These are phyloP conservation scores for Pulveroboletus sp. DNA, from an alignment of 768 basidiomycete species.

Conservation along the genomic window DNA sequence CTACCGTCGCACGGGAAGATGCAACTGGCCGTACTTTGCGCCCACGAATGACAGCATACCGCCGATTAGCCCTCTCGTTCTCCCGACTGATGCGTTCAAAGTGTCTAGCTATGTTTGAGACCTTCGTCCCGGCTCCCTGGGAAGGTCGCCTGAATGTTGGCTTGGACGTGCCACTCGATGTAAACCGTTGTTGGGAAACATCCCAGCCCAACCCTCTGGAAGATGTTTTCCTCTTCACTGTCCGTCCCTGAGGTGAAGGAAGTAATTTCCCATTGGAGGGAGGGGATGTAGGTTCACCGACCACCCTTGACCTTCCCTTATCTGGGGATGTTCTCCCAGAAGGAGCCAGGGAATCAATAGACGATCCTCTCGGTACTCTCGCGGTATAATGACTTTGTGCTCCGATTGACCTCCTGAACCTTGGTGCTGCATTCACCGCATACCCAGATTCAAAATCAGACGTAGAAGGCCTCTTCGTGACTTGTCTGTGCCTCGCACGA, in stretches of 20 bases:
- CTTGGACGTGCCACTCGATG: slow-evolving; percentile 36
- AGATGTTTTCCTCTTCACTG: slow-evolving; percentile 34
- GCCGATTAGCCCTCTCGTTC: slow-evolving; percentile 65
- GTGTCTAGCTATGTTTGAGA: slow-evolving; percentile 84
- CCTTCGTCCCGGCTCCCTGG: slow-evolving; percentile 55
- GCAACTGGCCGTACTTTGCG: slow-evolving; percentile 88
- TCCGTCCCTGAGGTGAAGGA: slow-evolving; percentile 30
- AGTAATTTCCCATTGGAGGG: slow-evolving; percentile 19
- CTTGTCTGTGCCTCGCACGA: slow-evolving; percentile 46
- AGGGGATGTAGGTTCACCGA: slow-evolving; percentile 35
- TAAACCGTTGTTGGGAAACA: slow-evolving; percentile 39
- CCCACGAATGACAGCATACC: slow-evolving; percentile 83
- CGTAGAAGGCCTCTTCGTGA: slow-evolving; percentile 51
- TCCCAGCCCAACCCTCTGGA: slow-evolving; percentile 35
- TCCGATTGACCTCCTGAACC: slow-evolving; percentile 51
- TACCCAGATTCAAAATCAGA: slow-evolving; percentile 92
- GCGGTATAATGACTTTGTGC: slow-evolving; percentile 40
- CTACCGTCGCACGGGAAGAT: slow-evolving; percentile 80
- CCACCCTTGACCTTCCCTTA: slow-evolving; percentile 43
- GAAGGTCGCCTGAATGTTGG: slow-evolving; percentile 52
- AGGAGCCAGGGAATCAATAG: slow-evolving; percentile 51
- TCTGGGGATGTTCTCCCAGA: slow-evolving; percentile 73
- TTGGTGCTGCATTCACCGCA: slow-evolving; percentile 86
- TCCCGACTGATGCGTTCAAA: slow-evolving; percentile 83
- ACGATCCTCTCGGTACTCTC: slow-evolving; percentile 42